Percentiles rank a stretch among this genome's conserved stretches.
These are phyloP conservation scores for Fusarium fujikuroi DNA, from an alignment of 2,329 filamentous ascomycete genomes.

Conservation along the genomic window DNA sequence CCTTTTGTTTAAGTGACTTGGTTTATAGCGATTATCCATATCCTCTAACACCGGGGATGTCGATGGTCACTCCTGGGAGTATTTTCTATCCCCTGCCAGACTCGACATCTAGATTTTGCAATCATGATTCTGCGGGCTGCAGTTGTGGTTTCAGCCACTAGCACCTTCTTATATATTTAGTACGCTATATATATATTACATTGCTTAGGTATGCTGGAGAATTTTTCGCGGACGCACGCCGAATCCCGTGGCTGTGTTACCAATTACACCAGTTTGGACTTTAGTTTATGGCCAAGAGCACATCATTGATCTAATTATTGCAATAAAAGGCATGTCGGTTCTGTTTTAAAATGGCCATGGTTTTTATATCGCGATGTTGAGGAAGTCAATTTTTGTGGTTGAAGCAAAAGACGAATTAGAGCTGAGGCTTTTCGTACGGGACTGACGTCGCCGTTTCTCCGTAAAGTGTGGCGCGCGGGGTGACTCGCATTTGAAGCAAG, in stretches of 20 bases:
- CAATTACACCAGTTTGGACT: neutral
- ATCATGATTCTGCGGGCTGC: no score
- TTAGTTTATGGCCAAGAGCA: neutral
- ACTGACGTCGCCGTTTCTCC: slow-evolving; percentile 14
- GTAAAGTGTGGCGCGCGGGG: slow-evolving; percentile 28
- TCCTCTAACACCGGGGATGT: neutral
- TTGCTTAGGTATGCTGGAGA: neutral
- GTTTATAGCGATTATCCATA: neutral
- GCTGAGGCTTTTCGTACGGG: neutral
- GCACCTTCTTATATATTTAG: no score
- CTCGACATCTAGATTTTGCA: no score
- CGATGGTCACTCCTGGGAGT: neutral
- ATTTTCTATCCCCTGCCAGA: neutral
- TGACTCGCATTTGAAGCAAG: slow-evolving; percentile 24
- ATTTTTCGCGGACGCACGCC: neutral
- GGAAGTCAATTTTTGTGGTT: neutral
- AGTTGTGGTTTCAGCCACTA: no score
- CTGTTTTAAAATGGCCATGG: neutral
- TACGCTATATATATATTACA: neutral
- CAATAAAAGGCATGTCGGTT: neutral
- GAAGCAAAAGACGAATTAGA: neutral
- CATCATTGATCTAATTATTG: neutral
- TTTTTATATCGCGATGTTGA: neutral
- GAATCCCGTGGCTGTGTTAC: neutral
- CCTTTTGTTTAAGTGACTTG: neutral